A percentile compares a stretch with the other conserved stretches of the same genome.
phyloP scores from a whole-genome alignment of 2,329 filamentous ascomycete species.

The Fusarium newnesense region DNA sequence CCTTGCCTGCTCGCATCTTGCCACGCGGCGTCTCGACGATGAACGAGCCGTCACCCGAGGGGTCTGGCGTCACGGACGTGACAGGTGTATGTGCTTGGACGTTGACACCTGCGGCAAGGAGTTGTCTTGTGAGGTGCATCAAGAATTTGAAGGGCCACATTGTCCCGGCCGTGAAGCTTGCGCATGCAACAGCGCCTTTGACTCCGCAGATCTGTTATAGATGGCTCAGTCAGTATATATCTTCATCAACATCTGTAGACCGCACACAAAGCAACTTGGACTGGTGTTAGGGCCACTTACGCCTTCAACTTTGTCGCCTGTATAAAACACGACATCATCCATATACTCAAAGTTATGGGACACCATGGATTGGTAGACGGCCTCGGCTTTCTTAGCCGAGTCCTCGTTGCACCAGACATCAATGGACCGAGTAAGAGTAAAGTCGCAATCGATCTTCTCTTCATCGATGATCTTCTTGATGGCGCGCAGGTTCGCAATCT shows the following conservation, averaged over 20 bases:
- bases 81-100: slow-evolving; percentile 1
- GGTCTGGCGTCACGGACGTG: neutral
- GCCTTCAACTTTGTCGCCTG: neutral
- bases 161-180: neutral
- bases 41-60: neutral
- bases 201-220: neutral
- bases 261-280: neutral
- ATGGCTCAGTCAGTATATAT: neutral
- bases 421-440: neutral
- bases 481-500: neutral
- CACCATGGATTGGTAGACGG: neutral
- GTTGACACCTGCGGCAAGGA: neutral
- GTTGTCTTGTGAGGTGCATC: slow-evolving; percentile 50
- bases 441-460: slow-evolving; percentile 8
- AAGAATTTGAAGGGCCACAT: slow-evolving; percentile 22
- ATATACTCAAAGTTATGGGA: slow-evolving; percentile 4
- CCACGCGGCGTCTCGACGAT: slow-evolving; percentile 49
- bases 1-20: slow-evolving; percentile 59
- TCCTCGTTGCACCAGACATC: slow-evolving; percentile 11
- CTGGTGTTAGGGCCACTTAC: neutral
- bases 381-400: neutral
- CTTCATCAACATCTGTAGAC: fast-evolving
- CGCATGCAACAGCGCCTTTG: slow-evolving; percentile 5
- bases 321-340: slow-evolving; percentile 10
- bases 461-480: slow-evolving; percentile 7